Evolutionary conservation across 164 flowering plant genomes (phyloP).

Genomic region (Vitis cinerea): DNA sequence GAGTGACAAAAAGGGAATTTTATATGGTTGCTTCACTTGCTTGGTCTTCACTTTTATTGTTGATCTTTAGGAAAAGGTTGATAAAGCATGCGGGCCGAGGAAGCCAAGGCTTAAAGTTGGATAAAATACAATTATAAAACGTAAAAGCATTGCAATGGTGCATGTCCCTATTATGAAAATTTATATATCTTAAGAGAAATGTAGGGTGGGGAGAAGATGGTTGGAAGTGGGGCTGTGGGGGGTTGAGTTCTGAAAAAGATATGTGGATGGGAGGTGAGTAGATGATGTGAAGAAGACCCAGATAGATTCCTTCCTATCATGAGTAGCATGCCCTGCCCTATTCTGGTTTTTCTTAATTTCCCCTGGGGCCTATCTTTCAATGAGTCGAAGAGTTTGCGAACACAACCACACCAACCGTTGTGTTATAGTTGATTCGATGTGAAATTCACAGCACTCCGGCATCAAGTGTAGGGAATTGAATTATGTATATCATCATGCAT

Average conservation of each 20-base stretch:
- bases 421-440: too few species aligned
- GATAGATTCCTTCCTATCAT: not conserved
- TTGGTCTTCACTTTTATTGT: not conserved
- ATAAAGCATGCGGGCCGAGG: slow-evolving; percentile 8
- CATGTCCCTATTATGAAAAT: not conserved
- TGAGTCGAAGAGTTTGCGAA: too few species aligned
- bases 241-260: not conserved
- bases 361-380: too few species aligned
- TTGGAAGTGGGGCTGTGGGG: not conserved
- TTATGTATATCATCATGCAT: too few species aligned
- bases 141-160: not conserved
- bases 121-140: too few species aligned
- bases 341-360: too few species aligned
- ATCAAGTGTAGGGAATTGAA: not conserved
- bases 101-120: slow-evolving; percentile 1
- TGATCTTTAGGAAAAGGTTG: not conserved
- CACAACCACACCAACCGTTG: too few species aligned
- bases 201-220: slow-evolving; percentile 9
- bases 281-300: not conserved
- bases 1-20: too few species aligned
- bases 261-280: not conserved
- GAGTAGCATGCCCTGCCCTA: too few species aligned
- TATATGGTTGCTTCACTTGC: too few species aligned
- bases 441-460: not conserved
- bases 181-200: slow-evolving; percentile 2